Percentiles rank a stretch among this genome's conserved stretches.
Evolutionary conservation across 306 rosid species (phyloP).

Genomic region (Cucurbita argyrosperma): DNA sequence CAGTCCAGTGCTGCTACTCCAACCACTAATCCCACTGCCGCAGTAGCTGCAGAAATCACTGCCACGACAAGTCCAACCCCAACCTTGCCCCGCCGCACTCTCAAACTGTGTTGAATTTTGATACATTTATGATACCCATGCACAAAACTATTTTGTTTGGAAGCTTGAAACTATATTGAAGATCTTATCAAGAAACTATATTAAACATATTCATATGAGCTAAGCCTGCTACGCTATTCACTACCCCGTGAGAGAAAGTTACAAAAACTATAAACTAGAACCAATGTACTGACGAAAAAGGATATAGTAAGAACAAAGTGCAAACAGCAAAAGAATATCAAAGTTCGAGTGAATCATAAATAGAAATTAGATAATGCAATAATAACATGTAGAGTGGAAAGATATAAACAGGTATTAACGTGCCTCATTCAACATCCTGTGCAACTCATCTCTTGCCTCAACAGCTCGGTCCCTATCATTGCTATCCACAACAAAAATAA

Average conservation of each 20-base stretch:
- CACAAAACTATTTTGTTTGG: not conserved
- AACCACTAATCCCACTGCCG: not conserved
- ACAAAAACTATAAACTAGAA: not conserved
- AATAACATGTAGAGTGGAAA: not conserved
- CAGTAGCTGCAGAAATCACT: not conserved
- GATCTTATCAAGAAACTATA: not conserved
- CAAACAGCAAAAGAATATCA: not conserved
- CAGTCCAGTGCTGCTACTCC: not conserved
- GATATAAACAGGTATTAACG: not conserved
- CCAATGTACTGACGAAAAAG: not conserved
- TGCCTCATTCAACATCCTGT: slow-evolving; percentile 98
- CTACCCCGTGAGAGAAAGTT: not conserved
- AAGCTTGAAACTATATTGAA: not conserved
- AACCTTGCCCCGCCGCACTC: not conserved
- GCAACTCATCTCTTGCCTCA: slow-evolving; percentile 98
- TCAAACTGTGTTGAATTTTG: not conserved
- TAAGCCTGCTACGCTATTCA: not conserved
- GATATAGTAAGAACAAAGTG: not conserved
- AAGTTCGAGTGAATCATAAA: not conserved
- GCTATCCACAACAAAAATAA: slow-evolving; percentile 94
- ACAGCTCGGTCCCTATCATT: slow-evolving; percentile 90
- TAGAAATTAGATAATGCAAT: not conserved
- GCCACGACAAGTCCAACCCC: not conserved
- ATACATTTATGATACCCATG: not conserved
- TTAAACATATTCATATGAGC: not conserved